Base-by-base conservation (phyloP, 768 basidiomycete species). In the Podaxis pistillaris region DNA sequence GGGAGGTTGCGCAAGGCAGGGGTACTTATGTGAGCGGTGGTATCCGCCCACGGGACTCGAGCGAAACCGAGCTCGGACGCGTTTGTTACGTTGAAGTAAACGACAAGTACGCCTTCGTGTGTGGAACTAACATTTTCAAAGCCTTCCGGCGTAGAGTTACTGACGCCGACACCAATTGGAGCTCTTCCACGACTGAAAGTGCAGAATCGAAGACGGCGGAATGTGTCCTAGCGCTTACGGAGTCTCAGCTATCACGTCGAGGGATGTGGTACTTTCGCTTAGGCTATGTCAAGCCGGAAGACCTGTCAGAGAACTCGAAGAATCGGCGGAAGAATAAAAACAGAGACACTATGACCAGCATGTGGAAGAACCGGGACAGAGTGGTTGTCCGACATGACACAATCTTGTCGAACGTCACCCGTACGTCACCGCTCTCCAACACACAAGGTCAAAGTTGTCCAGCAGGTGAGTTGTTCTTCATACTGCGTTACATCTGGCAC, bases 41-140 rank as follows among this genome's bases (percentile, higher is more conserved):
- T 19, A 19, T 19, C 19, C 19, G 19, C 19, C 30, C 19, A 40
- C 54, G 19, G 38, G 4, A 60, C 37, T 54, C n/a, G n/a, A 22
- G 54, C 2, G 19, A 46, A 26, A 41, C 54, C 5, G 37, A 52
- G 11, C 60, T 62, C 9, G 60, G 54, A 4, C 22, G 24, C 0
- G 40, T 62, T 22, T 28, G 33, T 12, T 56, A 62, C 12, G 61
- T 62, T 24, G 60, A 62, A 24, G 53, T 62, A 17, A 56, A 50
- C 22, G 36, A 49, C 44, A 51, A 50, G 47, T 56, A 62, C 30
- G 53, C 61, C 3, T 22, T 62, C 12, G 54, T 41, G 4, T 62
- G 61, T 56, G 61, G 61, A 19, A 26, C 33, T 11, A 7, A n/a
- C 5, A 12, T 44, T 2, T n/a, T 62, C 12, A 62, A 56, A 30